A percentile compares a stretch with the other conserved stretches of the same genome.
Evolutionary conservation across 1,284 basidiomycete species (phyloP).

Genomic region (Neotropicomus parvogracilis): DNA sequence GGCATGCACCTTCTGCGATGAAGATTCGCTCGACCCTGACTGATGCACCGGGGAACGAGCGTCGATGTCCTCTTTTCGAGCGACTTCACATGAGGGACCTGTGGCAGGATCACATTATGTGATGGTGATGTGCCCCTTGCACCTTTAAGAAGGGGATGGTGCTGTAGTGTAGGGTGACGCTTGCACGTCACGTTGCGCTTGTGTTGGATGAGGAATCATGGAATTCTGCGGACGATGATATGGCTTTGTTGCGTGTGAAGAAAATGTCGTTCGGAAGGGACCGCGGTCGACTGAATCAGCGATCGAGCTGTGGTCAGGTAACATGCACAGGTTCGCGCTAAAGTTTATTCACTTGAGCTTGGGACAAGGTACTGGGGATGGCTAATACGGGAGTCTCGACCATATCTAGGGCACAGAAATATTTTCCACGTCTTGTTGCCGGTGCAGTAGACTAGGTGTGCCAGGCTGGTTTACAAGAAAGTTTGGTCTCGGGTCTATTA

Average conservation of each 20-base stretch:
- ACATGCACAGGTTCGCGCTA: background rate
- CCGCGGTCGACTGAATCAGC: no score
- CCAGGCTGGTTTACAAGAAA: no score
- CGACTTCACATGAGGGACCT: slow-evolving; percentile 11
- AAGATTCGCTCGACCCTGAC: slow-evolving; percentile 17
- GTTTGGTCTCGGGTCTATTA: no score
- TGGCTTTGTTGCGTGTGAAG: background rate
- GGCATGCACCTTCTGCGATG: background rate
- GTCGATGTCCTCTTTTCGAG: slow-evolving; percentile 5
- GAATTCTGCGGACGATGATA: background rate
- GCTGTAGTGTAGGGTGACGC: background rate
- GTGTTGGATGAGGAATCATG: background rate
- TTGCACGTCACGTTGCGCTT: background rate
- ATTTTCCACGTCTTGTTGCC: no score
- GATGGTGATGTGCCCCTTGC: no score
- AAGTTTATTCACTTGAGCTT: no score
- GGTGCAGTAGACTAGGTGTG: no score
- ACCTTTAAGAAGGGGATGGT: background rate
- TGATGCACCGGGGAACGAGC: background rate
- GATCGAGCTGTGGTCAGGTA: background rate
- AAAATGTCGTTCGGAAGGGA: background rate
- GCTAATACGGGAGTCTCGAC: no score
- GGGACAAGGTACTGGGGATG: no score
- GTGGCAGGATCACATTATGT: slow-evolving; percentile 16
- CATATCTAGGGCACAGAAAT: no score